A percentile compares a stretch with the other conserved stretches of the same genome.
phyloP scores from a whole-genome alignment of 1,284 basidiomycete genomes.

The Anthracocystis panici-leucophaei region DNA sequence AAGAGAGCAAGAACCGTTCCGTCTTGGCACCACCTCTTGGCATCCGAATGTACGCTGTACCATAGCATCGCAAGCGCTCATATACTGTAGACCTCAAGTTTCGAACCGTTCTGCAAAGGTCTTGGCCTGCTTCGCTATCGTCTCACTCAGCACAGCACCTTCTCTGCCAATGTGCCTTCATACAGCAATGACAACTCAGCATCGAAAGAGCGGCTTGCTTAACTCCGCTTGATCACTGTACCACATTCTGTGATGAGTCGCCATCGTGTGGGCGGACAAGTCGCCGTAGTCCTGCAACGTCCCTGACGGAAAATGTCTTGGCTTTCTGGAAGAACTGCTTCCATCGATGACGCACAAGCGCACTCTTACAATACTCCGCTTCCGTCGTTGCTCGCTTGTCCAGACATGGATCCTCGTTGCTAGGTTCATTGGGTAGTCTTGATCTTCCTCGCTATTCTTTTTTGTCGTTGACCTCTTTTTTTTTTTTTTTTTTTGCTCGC shows the following conservation, averaged over 20 bases:
- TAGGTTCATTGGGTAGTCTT: neutral
- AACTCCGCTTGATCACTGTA: neutral
- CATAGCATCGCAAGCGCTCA: neutral
- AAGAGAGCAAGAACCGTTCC: constrained; percentile 38
- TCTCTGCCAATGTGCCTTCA: neutral
- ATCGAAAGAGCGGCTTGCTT: neutral
- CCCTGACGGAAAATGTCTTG: constrained; percentile 15
- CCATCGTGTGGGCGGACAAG: neutral
- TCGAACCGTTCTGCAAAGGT: neutral
- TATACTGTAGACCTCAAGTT: neutral
- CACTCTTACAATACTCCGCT: constrained; percentile 8
- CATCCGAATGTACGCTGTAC: neutral
- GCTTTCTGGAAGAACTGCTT: constrained; percentile 13
- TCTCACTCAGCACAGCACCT: neutral
- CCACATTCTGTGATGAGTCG: neutral
- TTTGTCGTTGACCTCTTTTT: neutral
- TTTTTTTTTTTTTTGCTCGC: too few relatives aligned
- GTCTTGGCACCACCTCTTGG: constrained; percentile 25
- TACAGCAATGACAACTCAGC: too few relatives aligned
- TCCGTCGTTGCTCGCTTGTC: constrained; percentile 3
- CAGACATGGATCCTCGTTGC: constrained; percentile 12
- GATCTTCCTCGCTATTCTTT: neutral
- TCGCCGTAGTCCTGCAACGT: constrained; percentile 4
- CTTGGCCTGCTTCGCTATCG: neutral
- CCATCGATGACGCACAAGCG: constrained; percentile 20